Conservation (phyloP, 176 grass and related monocot species). For the Paspalum vaginatum region DNA sequence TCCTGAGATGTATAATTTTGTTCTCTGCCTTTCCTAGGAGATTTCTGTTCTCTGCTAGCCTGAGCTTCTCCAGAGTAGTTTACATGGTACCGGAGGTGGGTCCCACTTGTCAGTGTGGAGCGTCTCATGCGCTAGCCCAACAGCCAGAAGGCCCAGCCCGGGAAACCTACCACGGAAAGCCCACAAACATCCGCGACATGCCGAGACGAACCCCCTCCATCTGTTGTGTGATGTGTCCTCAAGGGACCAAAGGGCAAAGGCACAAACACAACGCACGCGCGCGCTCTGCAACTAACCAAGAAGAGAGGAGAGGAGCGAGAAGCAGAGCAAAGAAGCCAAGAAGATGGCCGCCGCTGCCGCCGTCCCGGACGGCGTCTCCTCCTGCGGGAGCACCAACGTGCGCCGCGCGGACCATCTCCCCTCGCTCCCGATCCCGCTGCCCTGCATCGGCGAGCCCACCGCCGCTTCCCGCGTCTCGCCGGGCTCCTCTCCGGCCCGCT, state of each 20-base stretch:
- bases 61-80: not conserved
- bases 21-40: not conserved
- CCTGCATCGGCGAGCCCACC: conserved; percentile 50
- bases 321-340: conserved; percentile 47
- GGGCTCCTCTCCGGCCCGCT: conserved; percentile 48
- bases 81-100: not conserved
- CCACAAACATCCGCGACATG: not conserved
- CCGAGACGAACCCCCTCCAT: not conserved
- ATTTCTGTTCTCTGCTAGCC: not conserved
- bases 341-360: conserved; percentile 37
- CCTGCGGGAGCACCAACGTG: conserved; percentile 53
- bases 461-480: conserved; percentile 49
- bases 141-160: conserved; percentile 24
- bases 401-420: conserved; percentile 36
- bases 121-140: not conserved
- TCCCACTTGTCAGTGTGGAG: not conserved
- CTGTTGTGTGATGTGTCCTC: not conserved
- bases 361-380: conserved; percentile 37
- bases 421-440: conserved; percentile 40
- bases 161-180: too few species aligned
- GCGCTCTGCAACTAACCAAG: conserved; percentile 29
- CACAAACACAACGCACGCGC: conserved; percentile 2
- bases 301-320: not conserved
- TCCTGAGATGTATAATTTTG: not conserved
- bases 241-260: not conserved